Conservation (phyloP, 2,329 filamentous ascomycete genomes). For the Fusarium equiseti region DNA sequence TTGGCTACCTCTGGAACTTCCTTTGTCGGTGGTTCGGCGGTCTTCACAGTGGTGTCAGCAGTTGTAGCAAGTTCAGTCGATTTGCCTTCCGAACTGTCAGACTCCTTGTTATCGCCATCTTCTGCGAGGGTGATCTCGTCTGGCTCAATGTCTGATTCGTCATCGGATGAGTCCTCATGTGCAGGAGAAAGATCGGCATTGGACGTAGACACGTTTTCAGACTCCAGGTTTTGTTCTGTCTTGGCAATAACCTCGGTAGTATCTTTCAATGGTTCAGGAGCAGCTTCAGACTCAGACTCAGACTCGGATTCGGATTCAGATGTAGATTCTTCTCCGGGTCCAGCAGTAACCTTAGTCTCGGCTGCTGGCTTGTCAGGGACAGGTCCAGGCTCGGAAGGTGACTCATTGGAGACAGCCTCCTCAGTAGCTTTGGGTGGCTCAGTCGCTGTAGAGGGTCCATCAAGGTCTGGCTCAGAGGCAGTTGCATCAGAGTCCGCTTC, state of each 20-base stretch:
- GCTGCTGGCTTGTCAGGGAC: background rate
- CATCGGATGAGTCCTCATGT: slow-evolving; percentile 8
- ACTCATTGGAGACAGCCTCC: background rate
- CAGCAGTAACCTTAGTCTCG: background rate
- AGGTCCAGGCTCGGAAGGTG: background rate
- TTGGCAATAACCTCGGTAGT: slow-evolving; percentile 5
- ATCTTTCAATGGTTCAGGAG: slow-evolving; percentile 6
- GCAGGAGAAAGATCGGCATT: slow-evolving; percentile 1
- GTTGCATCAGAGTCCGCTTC: background rate
- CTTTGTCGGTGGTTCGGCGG: background rate
- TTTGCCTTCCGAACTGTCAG: background rate
- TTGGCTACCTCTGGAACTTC: slow-evolving; percentile 4
- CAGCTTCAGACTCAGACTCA: slow-evolving; percentile 1
- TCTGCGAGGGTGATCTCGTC: background rate
- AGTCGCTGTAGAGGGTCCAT: background rate
- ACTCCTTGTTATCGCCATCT: slow-evolving; percentile 1
- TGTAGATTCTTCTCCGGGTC: background rate
- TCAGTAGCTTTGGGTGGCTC: background rate
- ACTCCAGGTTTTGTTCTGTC: background rate
- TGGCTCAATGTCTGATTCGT: slow-evolving; percentile 2
- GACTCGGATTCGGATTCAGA: slow-evolving; percentile 4
- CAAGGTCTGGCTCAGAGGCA: background rate
- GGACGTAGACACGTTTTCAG: background rate
- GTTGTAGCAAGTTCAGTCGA: background rate
- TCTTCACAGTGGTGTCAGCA: slow-evolving; percentile 9